Conservation (phyloP, 176 grass and related monocot species). For the Oryza meyeriana region DNA sequence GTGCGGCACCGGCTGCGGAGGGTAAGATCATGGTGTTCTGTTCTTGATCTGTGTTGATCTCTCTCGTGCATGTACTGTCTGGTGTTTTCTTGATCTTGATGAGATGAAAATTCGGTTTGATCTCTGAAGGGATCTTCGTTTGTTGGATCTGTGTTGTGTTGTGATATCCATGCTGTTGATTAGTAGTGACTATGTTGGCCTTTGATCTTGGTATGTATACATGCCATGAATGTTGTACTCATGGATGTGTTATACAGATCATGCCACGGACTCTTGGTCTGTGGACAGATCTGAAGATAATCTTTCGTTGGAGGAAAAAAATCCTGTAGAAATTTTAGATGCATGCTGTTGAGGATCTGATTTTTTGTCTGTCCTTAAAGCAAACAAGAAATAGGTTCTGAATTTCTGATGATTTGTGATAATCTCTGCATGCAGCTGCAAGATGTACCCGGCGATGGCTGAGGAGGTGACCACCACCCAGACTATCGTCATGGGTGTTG, state of each 20-base stretch:
- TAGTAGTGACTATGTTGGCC: not conserved
- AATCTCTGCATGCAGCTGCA: constrained; percentile 41
- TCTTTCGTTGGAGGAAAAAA: not conserved
- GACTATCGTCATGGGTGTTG: constrained; percentile 50
- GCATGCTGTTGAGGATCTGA: not conserved
- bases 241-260: no score
- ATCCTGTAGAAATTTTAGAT: not conserved
- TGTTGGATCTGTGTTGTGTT: not conserved
- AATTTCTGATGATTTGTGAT: not conserved
- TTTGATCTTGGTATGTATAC: not conserved
- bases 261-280: no score
- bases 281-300: not conserved
- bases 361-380: not conserved
- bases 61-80: not conserved
- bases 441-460: constrained; percentile 67
- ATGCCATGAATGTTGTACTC: not conserved
- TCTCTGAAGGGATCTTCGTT: not conserved
- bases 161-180: not conserved
- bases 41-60: not conserved
- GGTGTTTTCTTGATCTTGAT: not conserved
- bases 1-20: constrained; percentile 77
- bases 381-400: not conserved
- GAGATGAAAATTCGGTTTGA: not conserved
- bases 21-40: constrained; percentile 34
- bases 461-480: constrained; percentile 46